Evolutionary conservation across 2,329 filamentous ascomycete genomes (phyloP).

Genomic region (Pseudovirgaria hyperparasitica): DNA sequence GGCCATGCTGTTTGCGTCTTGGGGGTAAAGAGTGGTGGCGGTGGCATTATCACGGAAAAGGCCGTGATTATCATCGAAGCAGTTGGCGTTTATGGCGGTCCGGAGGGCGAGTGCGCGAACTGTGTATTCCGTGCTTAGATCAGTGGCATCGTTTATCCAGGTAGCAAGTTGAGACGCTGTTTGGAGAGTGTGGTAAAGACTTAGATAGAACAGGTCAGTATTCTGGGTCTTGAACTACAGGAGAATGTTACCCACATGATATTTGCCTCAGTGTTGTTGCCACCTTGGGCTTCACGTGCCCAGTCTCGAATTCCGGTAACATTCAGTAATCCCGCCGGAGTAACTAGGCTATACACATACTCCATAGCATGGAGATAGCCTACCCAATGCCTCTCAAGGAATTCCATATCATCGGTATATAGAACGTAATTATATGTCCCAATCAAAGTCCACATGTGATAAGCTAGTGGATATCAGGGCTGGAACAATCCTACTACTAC

Average conservation of each 20-base stretch:
- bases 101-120: constrained; percentile 10
- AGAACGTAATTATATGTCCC: constrained; percentile 46
- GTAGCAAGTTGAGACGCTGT: constrained; percentile 15
- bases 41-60: constrained; percentile 28
- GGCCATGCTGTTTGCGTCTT: constrained; percentile 42
- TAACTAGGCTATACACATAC: constrained; percentile 32
- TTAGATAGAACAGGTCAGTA: constrained; percentile 5
- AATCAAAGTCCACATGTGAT: constrained; percentile 41
- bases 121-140: constrained; percentile 10
- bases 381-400: constrained; percentile 35
- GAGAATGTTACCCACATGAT: constrained; percentile 24
- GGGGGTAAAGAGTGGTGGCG: constrained; percentile 29
- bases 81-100: constrained; percentile 14
- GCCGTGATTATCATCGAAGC: constrained; percentile 13
- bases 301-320: constrained; percentile 38
- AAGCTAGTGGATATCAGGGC: constrained; percentile 8
- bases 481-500: background rate
- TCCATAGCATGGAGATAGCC: constrained; percentile 36
- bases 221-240: background rate
- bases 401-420: constrained; percentile 39
- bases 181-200: constrained; percentile 30
- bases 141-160: constrained; percentile 14
- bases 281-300: constrained; percentile 37
- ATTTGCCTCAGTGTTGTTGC: constrained; percentile 39
- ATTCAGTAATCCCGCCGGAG: constrained; percentile 33